These are phyloP conservation scores for Eremothecium coryli DNA, from an alignment of 1,139 yeast species.

Conservation along the genomic window DNA sequence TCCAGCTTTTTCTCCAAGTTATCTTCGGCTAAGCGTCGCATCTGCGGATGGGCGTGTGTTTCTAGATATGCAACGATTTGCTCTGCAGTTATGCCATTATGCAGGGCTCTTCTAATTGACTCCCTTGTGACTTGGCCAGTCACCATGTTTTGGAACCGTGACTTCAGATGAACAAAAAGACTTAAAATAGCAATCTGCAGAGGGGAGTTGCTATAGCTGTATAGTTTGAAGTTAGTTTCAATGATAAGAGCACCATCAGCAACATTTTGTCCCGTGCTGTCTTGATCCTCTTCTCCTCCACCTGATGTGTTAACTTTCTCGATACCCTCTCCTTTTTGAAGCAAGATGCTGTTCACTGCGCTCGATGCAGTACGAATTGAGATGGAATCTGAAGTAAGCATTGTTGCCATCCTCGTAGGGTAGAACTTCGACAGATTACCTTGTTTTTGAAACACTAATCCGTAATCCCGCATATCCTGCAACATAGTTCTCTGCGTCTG, in stretches of 20 bases:
- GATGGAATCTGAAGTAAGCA: constrained; percentile 76
- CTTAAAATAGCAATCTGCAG: constrained; percentile 88
- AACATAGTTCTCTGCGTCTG: constrained; percentile 81
- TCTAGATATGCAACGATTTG: constrained; percentile 85
- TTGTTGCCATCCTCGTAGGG: constrained; percentile 87
- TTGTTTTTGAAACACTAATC: constrained; percentile 72
- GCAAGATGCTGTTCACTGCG: constrained; percentile 55
- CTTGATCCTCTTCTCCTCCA: constrained; percentile 24
- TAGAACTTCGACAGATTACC: constrained; percentile 59
- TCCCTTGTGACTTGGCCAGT: constrained; percentile 91
- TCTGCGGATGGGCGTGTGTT: constrained; percentile 91
- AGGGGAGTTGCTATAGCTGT: constrained; percentile 93
- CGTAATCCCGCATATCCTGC: constrained; percentile 84
- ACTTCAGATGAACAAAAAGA: constrained; percentile 71
- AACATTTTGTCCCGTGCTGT: constrained; percentile 17
- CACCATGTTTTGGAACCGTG: constrained; percentile 86
- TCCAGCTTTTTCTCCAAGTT: constrained; percentile 57
- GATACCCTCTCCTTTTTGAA: constrained; percentile 29
- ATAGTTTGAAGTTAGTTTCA: constrained; percentile 87
- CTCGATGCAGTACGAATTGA: constrained; percentile 61
- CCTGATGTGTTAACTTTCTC: constrained; percentile 12
- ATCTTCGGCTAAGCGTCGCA: constrained; percentile 65
- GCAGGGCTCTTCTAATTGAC: constrained; percentile 72
- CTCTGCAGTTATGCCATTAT: constrained; percentile 89
- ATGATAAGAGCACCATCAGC: constrained; percentile 64